Conservation (phyloP, 495 filamentous ascomycete species). For the Talaromyces stipitatus region DNA sequence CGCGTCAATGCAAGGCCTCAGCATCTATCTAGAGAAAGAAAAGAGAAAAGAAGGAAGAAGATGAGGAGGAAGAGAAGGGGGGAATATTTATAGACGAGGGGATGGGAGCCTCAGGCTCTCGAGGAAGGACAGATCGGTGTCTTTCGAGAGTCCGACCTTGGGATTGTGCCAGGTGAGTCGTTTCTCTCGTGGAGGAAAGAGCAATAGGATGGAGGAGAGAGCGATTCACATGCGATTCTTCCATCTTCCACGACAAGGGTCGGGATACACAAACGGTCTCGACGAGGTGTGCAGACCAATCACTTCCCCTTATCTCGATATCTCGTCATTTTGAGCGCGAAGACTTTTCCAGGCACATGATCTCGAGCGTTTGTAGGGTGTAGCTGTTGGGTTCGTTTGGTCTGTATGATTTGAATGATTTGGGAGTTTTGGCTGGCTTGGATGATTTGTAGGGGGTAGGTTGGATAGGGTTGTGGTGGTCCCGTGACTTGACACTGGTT, state of each 20-base stretch:
- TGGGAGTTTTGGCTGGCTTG: background rate
- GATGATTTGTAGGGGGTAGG: too few species aligned
- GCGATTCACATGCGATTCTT: background rate
- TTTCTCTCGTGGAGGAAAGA: too few species aligned
- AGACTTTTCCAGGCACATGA: background rate
- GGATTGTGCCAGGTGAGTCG: too few species aligned
- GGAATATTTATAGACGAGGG: slow-evolving; percentile 1
- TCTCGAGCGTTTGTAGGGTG: background rate
- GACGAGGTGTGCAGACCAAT: background rate
- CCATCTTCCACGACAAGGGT: background rate
- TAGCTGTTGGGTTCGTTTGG: background rate
- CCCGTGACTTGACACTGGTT: background rate
- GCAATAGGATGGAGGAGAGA: background rate
- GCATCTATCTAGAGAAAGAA: background rate
- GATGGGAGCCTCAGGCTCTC: background rate
- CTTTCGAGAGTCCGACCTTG: too few species aligned
- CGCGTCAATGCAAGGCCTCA: background rate
- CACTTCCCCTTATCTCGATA: background rate
- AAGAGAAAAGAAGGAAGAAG: background rate
- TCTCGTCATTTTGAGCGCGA: too few species aligned
- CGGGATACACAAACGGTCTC: background rate
- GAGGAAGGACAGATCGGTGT: background rate
- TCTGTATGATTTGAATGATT: background rate
- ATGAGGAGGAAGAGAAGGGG: background rate
- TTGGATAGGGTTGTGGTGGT: background rate